Evolutionary conservation across 2,329 filamentous ascomycete genomes (phyloP), one percentile per base, ranked within the genome.

Genomic region (Claviceps sp.): DNA sequence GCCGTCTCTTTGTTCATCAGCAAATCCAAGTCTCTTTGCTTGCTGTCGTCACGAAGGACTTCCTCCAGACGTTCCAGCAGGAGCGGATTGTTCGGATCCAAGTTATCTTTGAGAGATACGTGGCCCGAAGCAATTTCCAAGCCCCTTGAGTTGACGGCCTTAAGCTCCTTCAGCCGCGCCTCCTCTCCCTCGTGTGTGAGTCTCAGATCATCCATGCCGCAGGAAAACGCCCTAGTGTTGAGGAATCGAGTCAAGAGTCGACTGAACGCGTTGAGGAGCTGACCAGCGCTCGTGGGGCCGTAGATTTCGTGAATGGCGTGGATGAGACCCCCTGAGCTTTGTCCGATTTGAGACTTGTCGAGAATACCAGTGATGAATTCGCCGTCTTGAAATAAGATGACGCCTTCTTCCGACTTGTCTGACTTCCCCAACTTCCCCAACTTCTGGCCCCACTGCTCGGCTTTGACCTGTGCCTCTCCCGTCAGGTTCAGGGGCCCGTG

Each of bases 261-360:
- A 51, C 93, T 93, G 52, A 98, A 76, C 59, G 91, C 85, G 72
- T 89, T 94, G 51, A 98, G 79, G 9, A 95, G 73, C 63, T 88
- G 89, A 37, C 93, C 91, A 20, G 93, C 91, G 56, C 85, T 77
- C 16, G 84, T 85, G 53, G 93, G 85, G 2, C 94, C 93, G 63
- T 96, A 96, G 1, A 90, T 81, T 63, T 98, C 93, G 63, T 98
- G 91, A 22, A 97, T 80, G 2, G 89, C 84, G 64, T 98, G 93
- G 54, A 98, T 82, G 45, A 98, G 76, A 56, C 93, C 93, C 50
- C 90, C 90, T 34, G 82, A 81, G 54, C 81, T 86, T 40, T 90
- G 89, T 51, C 93, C 93, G 54, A 98, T 86, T 60, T 98, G 93
- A 42, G 87, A 85, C 70, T 98, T 98, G 67, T 98, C 94, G 30